Conservation (phyloP, 2,329 filamentous ascomycete species). For the Hymenoscyphus linearis region DNA sequence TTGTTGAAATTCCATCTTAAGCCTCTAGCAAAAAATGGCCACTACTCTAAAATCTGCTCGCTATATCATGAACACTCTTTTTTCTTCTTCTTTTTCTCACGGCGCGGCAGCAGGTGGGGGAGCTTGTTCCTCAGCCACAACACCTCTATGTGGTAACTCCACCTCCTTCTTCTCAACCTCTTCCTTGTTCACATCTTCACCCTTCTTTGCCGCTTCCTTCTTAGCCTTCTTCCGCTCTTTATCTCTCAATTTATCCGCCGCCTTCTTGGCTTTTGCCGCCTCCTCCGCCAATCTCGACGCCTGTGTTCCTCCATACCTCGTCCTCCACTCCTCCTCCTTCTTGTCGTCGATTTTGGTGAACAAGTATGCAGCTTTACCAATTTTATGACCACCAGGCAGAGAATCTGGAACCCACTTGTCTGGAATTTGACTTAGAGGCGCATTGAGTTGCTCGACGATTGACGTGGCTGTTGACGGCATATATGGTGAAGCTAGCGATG, state of each 20-base stretch:
- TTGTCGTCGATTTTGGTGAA: conserved; percentile 79
- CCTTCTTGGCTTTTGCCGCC: conserved; percentile 45
- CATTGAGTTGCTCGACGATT: conserved; percentile 73
- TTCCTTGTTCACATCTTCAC: conserved; percentile 24
- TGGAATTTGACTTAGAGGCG: conserved; percentile 53
- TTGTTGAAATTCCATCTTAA: not conserved
- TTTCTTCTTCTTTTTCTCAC: conserved; percentile 9
- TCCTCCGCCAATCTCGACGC: conserved; percentile 65
- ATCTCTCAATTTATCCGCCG: conserved; percentile 36
- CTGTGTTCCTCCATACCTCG: conserved; percentile 64
- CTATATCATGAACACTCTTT: not conserved
- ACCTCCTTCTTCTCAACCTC: conserved; percentile 19
- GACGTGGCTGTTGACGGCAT: conserved; percentile 72
- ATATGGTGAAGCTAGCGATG: conserved; percentile 74
- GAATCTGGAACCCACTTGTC: conserved; percentile 58
- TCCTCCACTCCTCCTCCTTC: conserved; percentile 79
- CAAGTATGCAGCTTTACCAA: conserved; percentile 72
- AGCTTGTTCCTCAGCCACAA: conserved; percentile 30
- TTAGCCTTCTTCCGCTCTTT: conserved; percentile 42
- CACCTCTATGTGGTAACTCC: conserved; percentile 27
- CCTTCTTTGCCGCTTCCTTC: conserved; percentile 31
- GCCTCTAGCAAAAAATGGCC: not conserved
- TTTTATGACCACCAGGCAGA: conserved; percentile 69
- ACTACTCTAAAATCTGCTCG: not conserved
- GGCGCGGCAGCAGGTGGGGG: conserved; percentile 30